These are phyloP conservation scores for Ustilago bromivora DNA, from an alignment of 1,284 basidiomycete genomes.

Conservation along the genomic window DNA sequence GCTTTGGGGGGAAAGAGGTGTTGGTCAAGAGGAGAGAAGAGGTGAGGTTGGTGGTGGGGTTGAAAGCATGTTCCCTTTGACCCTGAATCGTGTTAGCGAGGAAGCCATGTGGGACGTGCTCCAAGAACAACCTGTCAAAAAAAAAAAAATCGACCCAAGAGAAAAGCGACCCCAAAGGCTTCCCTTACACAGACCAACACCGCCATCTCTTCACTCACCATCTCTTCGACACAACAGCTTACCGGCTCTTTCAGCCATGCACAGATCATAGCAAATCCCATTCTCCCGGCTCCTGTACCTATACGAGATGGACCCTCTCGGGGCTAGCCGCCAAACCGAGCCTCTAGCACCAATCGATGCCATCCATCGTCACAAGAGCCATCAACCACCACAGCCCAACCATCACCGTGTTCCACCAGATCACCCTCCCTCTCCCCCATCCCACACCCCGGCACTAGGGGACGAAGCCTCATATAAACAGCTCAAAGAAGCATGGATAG, in stretches of 20 bases:
- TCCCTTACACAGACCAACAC: neutral
- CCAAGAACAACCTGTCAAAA: constrained; percentile 8
- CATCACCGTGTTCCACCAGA: constrained; percentile 9
- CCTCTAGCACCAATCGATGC: constrained; percentile 33
- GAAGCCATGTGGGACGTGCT: constrained; percentile 22
- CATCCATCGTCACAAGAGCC: constrained; percentile 28
- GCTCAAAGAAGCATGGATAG: constrained; percentile 88
- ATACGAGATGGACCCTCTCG: constrained; percentile 22
- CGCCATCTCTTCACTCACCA: neutral
- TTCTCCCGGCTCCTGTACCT: neutral
- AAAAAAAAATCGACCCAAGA: constrained; percentile 3
- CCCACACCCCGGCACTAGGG: neutral
- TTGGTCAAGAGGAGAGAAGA: neutral
- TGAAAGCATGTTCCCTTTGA: neutral
- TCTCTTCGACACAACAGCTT: neutral
- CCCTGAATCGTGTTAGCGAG: neutral
- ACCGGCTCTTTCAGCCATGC: constrained; percentile 3
- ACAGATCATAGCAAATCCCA: neutral
- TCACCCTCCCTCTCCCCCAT: neutral
- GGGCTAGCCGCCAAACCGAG: constrained; percentile 12
- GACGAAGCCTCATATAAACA: constrained; percentile 76
- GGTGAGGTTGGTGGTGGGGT: too few species aligned
- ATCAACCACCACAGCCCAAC: constrained; percentile 1
- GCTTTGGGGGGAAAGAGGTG: neutral
- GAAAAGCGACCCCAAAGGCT: neutral